A percentile compares a stretch with the other conserved stretches of the same genome.
Evolutionary conservation across 2,329 filamentous ascomycete species (phyloP).

Genomic region (Hypoxylon sp.): DNA sequence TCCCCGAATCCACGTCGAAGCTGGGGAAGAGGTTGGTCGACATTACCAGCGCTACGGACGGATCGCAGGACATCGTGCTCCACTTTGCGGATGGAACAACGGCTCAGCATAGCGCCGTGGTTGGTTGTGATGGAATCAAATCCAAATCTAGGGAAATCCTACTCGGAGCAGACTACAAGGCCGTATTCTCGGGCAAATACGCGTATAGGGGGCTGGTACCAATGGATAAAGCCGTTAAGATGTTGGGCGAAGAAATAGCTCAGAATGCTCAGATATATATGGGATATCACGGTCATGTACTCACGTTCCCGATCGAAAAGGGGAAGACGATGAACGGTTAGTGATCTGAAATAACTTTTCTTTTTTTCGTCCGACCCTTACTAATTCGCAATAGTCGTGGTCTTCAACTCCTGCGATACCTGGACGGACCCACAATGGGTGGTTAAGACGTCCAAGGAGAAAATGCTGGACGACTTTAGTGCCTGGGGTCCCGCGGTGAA

Average conservation of each 20-base stretch:
- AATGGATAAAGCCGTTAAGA: slow-evolving; percentile 67
- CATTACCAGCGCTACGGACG: slow-evolving; percentile 47
- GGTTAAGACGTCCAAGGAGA: slow-evolving; percentile 45
- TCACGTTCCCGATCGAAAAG: slow-evolving; percentile 68
- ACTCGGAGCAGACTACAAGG: slow-evolving; percentile 60
- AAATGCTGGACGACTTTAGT: slow-evolving; percentile 47
- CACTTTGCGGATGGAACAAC: slow-evolving; percentile 59
- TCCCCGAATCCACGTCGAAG: slow-evolving; percentile 54
- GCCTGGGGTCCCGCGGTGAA: slow-evolving; percentile 45
- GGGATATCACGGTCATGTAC: slow-evolving; percentile 69
- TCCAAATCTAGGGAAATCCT: slow-evolving; percentile 67
- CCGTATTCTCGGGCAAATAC: slow-evolving; percentile 58
- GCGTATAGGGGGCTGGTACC: slow-evolving; percentile 64
- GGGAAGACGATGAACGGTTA: slow-evolving; percentile 53
- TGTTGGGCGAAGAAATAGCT: slow-evolving; percentile 61
- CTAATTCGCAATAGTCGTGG: slow-evolving; percentile 44
- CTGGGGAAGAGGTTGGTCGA: slow-evolving; percentile 58
- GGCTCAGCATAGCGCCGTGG: slow-evolving; percentile 59
- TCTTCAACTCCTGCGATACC: slow-evolving; percentile 47
- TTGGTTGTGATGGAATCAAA: slow-evolving; percentile 78
- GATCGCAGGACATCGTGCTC: slow-evolving; percentile 46
- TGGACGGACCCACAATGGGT: slow-evolving; percentile 51
- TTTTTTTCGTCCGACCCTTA: not conserved
- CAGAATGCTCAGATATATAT: slow-evolving; percentile 52
- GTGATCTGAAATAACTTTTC: not conserved